Evolutionary conservation across 768 basidiomycete genomes (phyloP).

Genomic region (Candolleomyces aberdarensis): DNA sequence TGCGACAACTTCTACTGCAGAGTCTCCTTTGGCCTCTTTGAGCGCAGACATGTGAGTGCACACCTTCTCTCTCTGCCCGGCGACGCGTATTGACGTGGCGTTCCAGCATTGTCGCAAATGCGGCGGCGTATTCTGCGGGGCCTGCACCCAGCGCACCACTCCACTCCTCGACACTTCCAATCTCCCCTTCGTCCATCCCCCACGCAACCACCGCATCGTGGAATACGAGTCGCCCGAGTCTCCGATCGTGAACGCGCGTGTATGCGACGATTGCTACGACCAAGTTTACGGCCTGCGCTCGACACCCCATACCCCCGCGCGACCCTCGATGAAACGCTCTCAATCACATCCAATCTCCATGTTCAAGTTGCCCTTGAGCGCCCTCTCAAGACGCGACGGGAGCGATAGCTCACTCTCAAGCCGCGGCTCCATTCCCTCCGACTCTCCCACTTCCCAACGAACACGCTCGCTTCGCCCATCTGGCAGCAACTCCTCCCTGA

Average conservation of each 20-base stretch:
- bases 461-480: conserved; percentile 26
- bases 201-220: conserved; percentile 59
- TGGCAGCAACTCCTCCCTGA: conserved; percentile 32
- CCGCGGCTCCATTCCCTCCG: conserved; percentile 29
- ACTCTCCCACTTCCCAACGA: conserved; percentile 19
- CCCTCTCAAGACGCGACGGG: conserved; percentile 14
- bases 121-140: conserved; percentile 70
- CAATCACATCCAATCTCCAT: conserved; percentile 39
- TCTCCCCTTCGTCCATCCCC: conserved; percentile 69
- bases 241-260: conserved; percentile 55
- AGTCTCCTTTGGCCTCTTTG: conserved; percentile 60
- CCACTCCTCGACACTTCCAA: conserved; percentile 70
- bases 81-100: conserved; percentile 17
- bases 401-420: conserved; percentile 21
- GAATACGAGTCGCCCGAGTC: conserved; percentile 57
- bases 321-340: conserved; percentile 31
- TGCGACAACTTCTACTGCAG: conserved; percentile 79
- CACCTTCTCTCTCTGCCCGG: conserved; percentile 1
- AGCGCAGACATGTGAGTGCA: conserved; percentile 68
- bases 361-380: conserved; percentile 31
- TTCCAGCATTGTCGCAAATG: conserved; percentile 80
- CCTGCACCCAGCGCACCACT: conserved; percentile 58
- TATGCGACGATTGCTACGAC: conserved; percentile 77
- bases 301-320: conserved; percentile 40
- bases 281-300: conserved; percentile 61